phyloP scores from a whole-genome alignment of 148 eudicot species.

The Rhododendron ferrugineum region DNA sequence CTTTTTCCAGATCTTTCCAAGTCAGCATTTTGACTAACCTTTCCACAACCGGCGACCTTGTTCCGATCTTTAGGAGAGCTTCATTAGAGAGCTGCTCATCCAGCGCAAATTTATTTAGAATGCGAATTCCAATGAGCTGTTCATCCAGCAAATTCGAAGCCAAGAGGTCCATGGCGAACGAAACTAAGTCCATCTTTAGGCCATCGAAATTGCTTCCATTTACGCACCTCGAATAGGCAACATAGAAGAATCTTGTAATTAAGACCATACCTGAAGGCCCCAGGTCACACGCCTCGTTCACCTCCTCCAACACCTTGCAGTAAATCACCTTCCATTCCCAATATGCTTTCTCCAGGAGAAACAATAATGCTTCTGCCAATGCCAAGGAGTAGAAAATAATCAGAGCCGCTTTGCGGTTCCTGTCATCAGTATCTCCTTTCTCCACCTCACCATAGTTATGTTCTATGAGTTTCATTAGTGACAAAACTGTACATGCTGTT shows the following conservation, averaged over 20 bases:
- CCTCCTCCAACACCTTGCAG: conserved; percentile 46
- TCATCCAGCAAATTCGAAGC: conserved; percentile 59
- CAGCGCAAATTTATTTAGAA: conserved; percentile 37
- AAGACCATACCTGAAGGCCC: conserved; percentile 56
- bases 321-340: conserved; percentile 63
- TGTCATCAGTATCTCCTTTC: conserved; percentile 54
- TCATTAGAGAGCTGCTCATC: conserved; percentile 43
- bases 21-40: conserved; percentile 77
- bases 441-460: conserved; percentile 51
- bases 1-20: conserved; percentile 63
- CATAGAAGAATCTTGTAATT: conserved; percentile 42
- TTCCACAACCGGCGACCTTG: conserved; percentile 41
- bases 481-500: conserved; percentile 55
- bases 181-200: conserved; percentile 80
- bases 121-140: conserved; percentile 63
- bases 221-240: conserved; percentile 54
- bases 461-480: conserved; percentile 50
- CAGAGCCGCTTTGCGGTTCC: conserved; percentile 62
- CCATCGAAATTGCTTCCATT: conserved; percentile 78
- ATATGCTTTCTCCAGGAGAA: conserved; percentile 72
- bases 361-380: conserved; percentile 76
- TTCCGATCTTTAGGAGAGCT: conserved; percentile 71
- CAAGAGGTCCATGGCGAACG: conserved; percentile 67
- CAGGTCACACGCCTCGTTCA: conserved; percentile 56
- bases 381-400: conserved; percentile 70